These are phyloP conservation scores for Emmonsia crescens DNA, from an alignment of 2,329 filamentous ascomycete species.

Conservation along the genomic window DNA sequence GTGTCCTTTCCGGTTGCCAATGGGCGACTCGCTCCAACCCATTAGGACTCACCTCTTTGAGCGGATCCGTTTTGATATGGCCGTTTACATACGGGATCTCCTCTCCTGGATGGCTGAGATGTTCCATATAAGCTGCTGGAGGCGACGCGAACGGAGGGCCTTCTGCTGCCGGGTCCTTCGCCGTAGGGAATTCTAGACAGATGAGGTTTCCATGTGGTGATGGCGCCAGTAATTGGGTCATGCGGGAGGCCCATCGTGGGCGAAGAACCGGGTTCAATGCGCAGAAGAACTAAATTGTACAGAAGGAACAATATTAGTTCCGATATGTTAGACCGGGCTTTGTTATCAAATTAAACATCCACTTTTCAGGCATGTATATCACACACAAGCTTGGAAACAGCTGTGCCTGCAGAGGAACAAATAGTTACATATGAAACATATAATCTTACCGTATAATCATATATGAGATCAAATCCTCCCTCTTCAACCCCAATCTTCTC, in stretches of 20 bases:
- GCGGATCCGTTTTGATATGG: slow-evolving; percentile 38
- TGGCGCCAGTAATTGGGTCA: slow-evolving; percentile 43
- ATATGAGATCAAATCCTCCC: slow-evolving; percentile 41
- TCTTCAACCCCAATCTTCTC: slow-evolving; percentile 22
- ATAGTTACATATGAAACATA: no score
- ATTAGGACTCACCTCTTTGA: slow-evolving; percentile 31
- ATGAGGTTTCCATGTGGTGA: slow-evolving; percentile 41
- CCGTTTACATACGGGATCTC: slow-evolving; percentile 51
- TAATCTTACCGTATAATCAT: slow-evolving; percentile 48
- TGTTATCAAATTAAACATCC: neutral
- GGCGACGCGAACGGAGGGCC: slow-evolving; percentile 66
- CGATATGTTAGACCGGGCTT: neutral
- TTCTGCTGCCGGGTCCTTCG: slow-evolving; percentile 52
- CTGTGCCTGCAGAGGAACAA: neutral
- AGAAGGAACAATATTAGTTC: neutral
- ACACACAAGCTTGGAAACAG: neutral
- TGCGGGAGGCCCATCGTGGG: slow-evolving; percentile 47
- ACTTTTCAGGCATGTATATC: neutral
- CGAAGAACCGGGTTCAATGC: slow-evolving; percentile 46
- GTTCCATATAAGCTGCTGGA: slow-evolving; percentile 58
- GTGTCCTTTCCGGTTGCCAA: slow-evolving; percentile 47
- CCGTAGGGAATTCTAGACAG: slow-evolving; percentile 67
- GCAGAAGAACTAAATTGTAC: slow-evolving; percentile 46
- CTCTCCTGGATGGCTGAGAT: slow-evolving; percentile 59
- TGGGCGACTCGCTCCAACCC: slow-evolving; percentile 40